phyloP scores from a whole-genome alignment of 202 grass and related monocot species.

The Panicum virgatum region DNA sequence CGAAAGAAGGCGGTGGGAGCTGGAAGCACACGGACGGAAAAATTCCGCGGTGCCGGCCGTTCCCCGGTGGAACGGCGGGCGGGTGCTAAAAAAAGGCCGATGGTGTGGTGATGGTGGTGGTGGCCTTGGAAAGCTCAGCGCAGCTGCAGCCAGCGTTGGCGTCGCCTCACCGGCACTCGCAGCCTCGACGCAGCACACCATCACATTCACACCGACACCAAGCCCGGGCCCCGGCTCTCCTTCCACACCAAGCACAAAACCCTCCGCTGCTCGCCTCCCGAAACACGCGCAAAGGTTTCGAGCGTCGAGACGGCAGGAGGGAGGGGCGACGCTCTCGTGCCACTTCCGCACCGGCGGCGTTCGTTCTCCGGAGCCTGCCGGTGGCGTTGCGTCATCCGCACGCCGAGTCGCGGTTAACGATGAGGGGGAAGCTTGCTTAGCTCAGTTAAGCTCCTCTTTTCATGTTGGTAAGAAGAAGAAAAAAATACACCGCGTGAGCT shows the following conservation, averaged over 20 bases:
- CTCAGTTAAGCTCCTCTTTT: constrained; percentile 9
- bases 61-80: neutral
- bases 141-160: constrained; percentile 6
- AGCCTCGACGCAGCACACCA: too few relatives aligned
- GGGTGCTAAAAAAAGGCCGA: constrained; percentile 1
- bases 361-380: neutral
- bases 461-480: neutral
- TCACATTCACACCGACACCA: constrained; percentile 41
- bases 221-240: neutral
- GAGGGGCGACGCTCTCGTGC: neutral
- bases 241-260: neutral
- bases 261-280: neutral
- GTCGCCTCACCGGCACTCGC: constrained; percentile 49
- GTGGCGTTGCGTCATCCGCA: constrained; percentile 37
- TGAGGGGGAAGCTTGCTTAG: neutral
- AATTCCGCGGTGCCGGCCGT: constrained; percentile 9
- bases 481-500: neutral
- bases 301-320: constrained; percentile 7
- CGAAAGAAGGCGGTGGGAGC: neutral
- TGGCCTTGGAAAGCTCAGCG: constrained; percentile 42
- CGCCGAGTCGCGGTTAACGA: constrained; percentile 29
- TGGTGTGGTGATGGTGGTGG: neutral
- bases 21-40: neutral
- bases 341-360: neutral
- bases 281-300: constrained; percentile 21